phyloP scores from a whole-genome alignment of 1,139 yeast species.

The Chernovozyma aurita region DNA sequence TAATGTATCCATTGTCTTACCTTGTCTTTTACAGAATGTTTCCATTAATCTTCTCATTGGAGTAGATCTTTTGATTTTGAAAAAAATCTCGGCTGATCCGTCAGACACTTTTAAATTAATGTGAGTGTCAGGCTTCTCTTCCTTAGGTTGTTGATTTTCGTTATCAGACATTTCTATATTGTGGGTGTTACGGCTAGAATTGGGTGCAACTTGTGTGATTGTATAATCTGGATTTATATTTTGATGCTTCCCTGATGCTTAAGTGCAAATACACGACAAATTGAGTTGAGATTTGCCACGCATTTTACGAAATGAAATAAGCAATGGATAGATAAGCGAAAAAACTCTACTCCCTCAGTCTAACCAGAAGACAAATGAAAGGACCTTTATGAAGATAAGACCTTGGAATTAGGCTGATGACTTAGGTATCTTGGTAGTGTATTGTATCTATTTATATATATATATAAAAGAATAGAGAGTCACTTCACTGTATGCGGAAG shows the following conservation, averaged over 20 bases:
- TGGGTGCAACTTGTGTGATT: background rate
- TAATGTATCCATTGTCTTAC: constrained; percentile 75
- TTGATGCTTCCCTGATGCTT: background rate
- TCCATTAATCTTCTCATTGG: constrained; percentile 95
- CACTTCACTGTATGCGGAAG: too few species aligned
- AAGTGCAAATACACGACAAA: background rate
- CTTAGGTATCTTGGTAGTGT: too few species aligned
- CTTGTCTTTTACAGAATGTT: constrained; percentile 97
- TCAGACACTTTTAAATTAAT: constrained; percentile 92
- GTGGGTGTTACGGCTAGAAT: background rate
- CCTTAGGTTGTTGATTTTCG: constrained; percentile 43
- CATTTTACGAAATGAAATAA: too few species aligned
- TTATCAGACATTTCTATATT: constrained; percentile 24
- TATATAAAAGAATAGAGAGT: too few species aligned
- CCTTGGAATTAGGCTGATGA: too few species aligned
- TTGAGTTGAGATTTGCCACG: too few species aligned
- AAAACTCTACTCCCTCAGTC: too few species aligned
- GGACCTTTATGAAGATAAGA: too few species aligned
- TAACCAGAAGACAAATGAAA: too few species aligned
- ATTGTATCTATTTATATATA: too few species aligned
- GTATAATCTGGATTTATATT: background rate
- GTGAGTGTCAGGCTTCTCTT: constrained; percentile 67
- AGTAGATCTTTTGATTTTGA: constrained; percentile 91
- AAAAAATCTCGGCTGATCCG: constrained; percentile 88
- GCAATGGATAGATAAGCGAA: too few species aligned